Conservation (phyloP, 805 yeast species). For the Peterozyma xylosa region DNA sequence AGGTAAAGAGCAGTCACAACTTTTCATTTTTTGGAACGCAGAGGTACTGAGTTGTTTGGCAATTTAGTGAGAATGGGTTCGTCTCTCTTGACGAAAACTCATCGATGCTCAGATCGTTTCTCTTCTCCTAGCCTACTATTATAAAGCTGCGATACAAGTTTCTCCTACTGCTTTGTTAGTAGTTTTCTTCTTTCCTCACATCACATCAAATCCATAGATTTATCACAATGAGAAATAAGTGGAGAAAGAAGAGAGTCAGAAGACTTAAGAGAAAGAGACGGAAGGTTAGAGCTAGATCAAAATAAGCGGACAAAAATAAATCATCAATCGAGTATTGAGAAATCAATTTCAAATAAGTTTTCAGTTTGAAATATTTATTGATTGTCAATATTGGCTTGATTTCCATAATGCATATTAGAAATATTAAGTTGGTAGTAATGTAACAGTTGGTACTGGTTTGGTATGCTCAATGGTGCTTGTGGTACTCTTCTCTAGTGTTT, state of each 20-base stretch:
- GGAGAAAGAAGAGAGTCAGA: slow-evolving; percentile 99
- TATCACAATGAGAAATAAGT: slow-evolving; percentile 82
- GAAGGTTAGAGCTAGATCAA: slow-evolving; percentile 99
- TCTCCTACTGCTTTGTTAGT: slow-evolving; percentile 1
- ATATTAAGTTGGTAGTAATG: no score
- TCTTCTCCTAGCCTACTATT: no score
- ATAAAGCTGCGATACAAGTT: no score
- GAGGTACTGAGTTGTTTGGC: background rate
- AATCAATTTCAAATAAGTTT: no score
- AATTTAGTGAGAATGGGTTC: slow-evolving; percentile 6
- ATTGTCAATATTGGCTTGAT: no score
- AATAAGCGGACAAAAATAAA: slow-evolving; percentile 52
- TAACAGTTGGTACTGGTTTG: no score
- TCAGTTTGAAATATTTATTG: no score
- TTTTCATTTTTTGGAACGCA: background rate
- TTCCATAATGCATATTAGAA: no score
- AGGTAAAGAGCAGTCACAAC: slow-evolving; percentile 1
- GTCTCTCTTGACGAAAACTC: slow-evolving; percentile 6
- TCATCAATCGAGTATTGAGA: no score
- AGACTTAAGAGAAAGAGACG: slow-evolving; percentile 99
- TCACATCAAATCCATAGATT: slow-evolving; percentile 13
- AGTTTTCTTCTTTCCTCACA: slow-evolving; percentile 21
- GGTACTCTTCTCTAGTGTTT: no score
- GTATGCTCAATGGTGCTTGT: no score
- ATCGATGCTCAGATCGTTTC: no score